Conservation (phyloP, 2,329 filamentous ascomycete genomes). For the Aspergillus neoniger region DNA sequence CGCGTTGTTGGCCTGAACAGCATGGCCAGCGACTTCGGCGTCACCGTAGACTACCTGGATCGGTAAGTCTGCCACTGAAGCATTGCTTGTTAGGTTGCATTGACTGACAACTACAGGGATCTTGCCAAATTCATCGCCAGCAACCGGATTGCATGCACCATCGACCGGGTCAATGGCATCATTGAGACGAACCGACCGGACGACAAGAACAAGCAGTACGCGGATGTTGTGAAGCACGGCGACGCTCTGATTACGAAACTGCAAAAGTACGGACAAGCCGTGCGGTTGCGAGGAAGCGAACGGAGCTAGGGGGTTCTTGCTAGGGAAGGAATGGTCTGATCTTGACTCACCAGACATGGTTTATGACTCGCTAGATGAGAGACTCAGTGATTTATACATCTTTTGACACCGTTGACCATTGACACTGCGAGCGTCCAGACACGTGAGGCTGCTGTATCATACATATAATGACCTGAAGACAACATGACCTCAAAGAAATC, state of each 20-base stretch:
- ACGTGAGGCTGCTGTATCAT: slow-evolving; percentile 29
- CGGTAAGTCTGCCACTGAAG: slow-evolving; percentile 59
- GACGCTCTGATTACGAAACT: slow-evolving; percentile 98
- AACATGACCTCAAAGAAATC: slow-evolving; percentile 15
- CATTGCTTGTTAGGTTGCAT: background rate
- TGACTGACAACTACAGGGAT: slow-evolving; percentile 60
- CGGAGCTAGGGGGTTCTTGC: slow-evolving; percentile 60
- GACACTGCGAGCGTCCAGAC: slow-evolving; percentile 22
- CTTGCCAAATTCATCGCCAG: slow-evolving; percentile 96
- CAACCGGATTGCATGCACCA: slow-evolving; percentile 92
- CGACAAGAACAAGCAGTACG: slow-evolving; percentile 99
- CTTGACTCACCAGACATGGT: background rate
- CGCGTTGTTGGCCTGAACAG: slow-evolving; percentile 93
- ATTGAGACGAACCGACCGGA: slow-evolving; percentile 98
- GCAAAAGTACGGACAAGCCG: slow-evolving; percentile 98
- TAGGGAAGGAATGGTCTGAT: slow-evolving; percentile 1
- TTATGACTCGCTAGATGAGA: slow-evolving; percentile 11
- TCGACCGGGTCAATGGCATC: slow-evolving; percentile 93
- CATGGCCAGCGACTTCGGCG: slow-evolving; percentile 97
- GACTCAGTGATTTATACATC: slow-evolving; percentile 14
- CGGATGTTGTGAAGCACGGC: slow-evolving; percentile 95
- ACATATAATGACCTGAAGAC: slow-evolving; percentile 21
- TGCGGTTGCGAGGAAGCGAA: slow-evolving; percentile 91
- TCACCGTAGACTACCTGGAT: slow-evolving; percentile 94
- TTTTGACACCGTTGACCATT: slow-evolving; percentile 11